Evolutionary conservation across 1,284 basidiomycete genomes (phyloP), one percentile per base, ranked within the genome.

Genomic region (Sphaerobolus stellatus): DNA sequence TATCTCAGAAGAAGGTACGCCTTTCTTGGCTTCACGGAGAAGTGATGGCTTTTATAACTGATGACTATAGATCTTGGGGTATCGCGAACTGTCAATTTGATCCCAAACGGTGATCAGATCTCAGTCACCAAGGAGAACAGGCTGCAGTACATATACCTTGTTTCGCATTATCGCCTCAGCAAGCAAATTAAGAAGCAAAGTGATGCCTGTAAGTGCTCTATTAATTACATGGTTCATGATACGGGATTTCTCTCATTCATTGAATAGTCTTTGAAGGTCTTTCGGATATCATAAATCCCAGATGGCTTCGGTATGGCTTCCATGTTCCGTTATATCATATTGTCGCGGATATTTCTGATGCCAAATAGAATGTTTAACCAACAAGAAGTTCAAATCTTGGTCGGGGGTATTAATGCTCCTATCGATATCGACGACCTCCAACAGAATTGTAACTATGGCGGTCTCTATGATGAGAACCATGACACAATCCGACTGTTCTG

Each of bases 111-210:
- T 0, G 84, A 84, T 62, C 89, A 94, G 62, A 81, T 93, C 22
- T 76, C 92, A 0, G 94, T 99, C 18, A 97, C 95, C 11, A 82
- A 83, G 45, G 90, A 94, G 62, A 99, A 99, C 66, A 74, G 92
- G 41, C 79, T 97, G 54, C 85, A 88, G 66, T 94, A 98, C 70
- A 98, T 99, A 61, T 88, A 92, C 64, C 81, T 93, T 14, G 83
- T 98, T 24, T 91, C 92, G 53, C 88, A 94, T 69, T 94, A 95
- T 69, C 88, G 88, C 48, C 79, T 99, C 25, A 94, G 86, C 66
- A 84, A 81, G 62, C 95, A 98, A 72, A 96, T 99, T 64, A 86
- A 84, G 62, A 72, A 75, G 54, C 96, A 99, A 73, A 92, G 88
- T 64, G 81, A 85, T 47, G 92, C 84, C 3, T 90, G 52, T 53